These are phyloP conservation scores for Boletus subparvulus DNA, from an alignment of 768 basidiomycete genomes.

Conservation along the genomic window DNA sequence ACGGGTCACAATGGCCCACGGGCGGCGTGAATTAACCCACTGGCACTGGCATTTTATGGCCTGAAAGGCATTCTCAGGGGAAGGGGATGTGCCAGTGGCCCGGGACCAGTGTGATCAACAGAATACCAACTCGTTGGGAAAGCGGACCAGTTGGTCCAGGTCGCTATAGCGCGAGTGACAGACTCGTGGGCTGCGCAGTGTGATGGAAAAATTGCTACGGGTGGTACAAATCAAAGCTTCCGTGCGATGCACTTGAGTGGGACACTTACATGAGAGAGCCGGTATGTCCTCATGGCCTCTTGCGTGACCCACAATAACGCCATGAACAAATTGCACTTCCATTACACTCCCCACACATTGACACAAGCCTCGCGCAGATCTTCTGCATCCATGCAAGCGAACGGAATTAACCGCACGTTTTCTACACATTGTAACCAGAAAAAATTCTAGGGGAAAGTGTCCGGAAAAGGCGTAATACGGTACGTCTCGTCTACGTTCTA, in stretches of 20 bases:
- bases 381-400: conserved; percentile 12
- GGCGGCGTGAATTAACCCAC: too few relatives aligned
- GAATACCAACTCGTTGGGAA: background rate
- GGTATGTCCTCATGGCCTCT: background rate
- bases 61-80: conserved; percentile 4
- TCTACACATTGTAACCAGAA: conserved; percentile 10
- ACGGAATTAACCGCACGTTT: conserved; percentile 15
- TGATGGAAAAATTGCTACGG: background rate
- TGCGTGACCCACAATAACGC: conserved; percentile 7
- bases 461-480: conserved; percentile 9
- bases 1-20: background rate
- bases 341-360: conserved; percentile 19
- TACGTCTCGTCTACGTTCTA: conserved; percentile 25
- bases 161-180: background rate
- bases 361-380: conserved; percentile 5
- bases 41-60: background rate
- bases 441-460: conserved; percentile 16
- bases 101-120: conserved; percentile 1
- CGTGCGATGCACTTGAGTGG: background rate
- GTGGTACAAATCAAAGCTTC: background rate
- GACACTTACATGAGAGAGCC: background rate
- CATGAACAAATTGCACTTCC: conserved; percentile 12
- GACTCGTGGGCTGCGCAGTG: background rate
- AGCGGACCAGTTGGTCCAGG: background rate
- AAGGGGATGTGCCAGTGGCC: background rate